A percentile compares a stretch with the other conserved stretches of the same genome.
Conservation (phyloP, 1,139 yeast species). For the Pichia sp. region DNA sequence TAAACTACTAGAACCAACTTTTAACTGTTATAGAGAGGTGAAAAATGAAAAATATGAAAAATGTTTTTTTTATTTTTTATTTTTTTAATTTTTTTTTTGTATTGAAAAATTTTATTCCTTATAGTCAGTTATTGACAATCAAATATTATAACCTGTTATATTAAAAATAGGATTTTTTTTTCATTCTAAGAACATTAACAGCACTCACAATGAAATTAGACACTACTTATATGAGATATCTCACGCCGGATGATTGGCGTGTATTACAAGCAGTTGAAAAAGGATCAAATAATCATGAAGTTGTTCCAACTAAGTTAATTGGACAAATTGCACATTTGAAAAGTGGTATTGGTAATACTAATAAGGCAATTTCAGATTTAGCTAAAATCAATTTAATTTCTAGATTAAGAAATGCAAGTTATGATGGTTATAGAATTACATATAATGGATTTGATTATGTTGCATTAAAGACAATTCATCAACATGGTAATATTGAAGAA, state of each 20-base stretch:
- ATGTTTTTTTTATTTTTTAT: too few species aligned
- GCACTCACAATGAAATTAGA: constrained; percentile 67
- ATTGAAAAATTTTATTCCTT: too few species aligned
- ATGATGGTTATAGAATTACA: constrained; percentile 88
- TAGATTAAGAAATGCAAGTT: constrained; percentile 73
- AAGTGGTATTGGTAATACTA: constrained; percentile 64
- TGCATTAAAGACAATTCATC: constrained; percentile 76
- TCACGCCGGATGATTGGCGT: constrained; percentile 83
- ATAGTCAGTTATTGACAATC: too few species aligned
- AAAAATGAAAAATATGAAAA: too few species aligned
- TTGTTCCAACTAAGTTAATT: constrained; percentile 85
- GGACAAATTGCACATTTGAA: constrained; percentile 73
- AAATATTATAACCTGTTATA: too few species aligned
- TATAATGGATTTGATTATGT: constrained; percentile 88
- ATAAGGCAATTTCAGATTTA: constrained; percentile 71
- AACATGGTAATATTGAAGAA: constrained; percentile 65
- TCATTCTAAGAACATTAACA: background rate
- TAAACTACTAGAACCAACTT: too few species aligned
- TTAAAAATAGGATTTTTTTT: background rate
- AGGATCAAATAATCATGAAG: constrained; percentile 89
- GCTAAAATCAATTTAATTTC: constrained; percentile 80
- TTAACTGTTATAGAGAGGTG: too few species aligned
- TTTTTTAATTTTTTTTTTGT: too few species aligned
- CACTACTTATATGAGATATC: constrained; percentile 86
- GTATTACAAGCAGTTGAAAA: constrained; percentile 84